Conservation (phyloP, 2,329 filamentous ascomycete species). For the Colletotrichum liriopes region DNA sequence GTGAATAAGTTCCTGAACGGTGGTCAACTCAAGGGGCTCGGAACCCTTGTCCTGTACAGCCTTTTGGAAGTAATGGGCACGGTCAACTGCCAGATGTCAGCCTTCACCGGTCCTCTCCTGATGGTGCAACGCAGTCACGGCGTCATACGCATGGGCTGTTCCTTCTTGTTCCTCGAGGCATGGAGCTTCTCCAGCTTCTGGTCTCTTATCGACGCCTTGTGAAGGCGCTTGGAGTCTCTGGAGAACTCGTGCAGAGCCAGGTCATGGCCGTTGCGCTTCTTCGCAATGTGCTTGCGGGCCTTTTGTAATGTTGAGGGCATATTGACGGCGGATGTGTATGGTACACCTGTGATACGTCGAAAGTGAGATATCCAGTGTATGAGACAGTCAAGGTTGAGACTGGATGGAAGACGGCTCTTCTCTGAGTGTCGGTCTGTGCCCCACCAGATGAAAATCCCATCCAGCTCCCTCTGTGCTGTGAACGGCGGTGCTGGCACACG, state of each 20-base stretch:
- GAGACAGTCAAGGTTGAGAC: constrained; percentile 12
- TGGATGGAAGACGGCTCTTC: constrained; percentile 22
- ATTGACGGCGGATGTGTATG: constrained; percentile 45
- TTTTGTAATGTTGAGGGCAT: constrained; percentile 88
- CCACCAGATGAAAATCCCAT: constrained; percentile 42
- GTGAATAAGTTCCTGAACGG: constrained; percentile 74
- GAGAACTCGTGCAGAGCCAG: constrained; percentile 89
- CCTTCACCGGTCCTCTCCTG: background rate
- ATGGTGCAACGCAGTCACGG: background rate
- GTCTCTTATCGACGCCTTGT: constrained; percentile 85
- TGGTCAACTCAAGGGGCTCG: constrained; percentile 66
- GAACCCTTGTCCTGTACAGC: constrained; percentile 68
- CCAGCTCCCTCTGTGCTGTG: background rate
- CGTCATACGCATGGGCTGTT: constrained; percentile 78
- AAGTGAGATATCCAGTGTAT: constrained; percentile 13
- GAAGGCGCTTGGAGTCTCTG: constrained; percentile 85
- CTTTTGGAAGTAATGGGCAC: constrained; percentile 77
- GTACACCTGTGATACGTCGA: background rate
- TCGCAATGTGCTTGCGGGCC: constrained; percentile 89
- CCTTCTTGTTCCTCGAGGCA: constrained; percentile 79
- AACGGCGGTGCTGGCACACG: background rate
- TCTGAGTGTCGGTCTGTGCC: constrained; percentile 29
- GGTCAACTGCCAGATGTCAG: constrained; percentile 50
- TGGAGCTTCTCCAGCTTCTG: constrained; percentile 84
- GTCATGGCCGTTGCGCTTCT: constrained; percentile 84